phyloP scores from a whole-genome alignment of 495 filamentous ascomycete genomes.

The Podospora anserina region DNA sequence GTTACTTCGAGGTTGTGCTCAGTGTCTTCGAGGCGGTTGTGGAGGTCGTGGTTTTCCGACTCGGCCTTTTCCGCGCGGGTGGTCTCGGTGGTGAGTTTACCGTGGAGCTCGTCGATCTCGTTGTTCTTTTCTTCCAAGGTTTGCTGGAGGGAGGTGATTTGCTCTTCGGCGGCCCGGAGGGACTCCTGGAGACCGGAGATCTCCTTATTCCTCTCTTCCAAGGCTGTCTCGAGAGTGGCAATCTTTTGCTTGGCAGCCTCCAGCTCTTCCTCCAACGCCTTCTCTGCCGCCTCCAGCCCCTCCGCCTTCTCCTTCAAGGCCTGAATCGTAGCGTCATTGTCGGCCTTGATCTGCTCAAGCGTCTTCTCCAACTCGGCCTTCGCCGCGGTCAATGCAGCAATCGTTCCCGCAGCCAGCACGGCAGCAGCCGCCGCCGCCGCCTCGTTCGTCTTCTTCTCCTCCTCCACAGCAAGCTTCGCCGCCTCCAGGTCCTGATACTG shows the following conservation, averaged over 20 bases:
- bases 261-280: conserved; percentile 29
- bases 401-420: conserved; percentile 25
- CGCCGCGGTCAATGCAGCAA: conserved; percentile 24
- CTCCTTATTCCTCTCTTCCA: conserved; percentile 27
- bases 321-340: conserved; percentile 22
- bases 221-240: conserved; percentile 24
- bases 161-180: conserved; percentile 30
- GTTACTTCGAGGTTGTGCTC: conserved; percentile 24
- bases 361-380: conserved; percentile 29
- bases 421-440: conserved; percentile 32
- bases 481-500: conserved; percentile 22
- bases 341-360: conserved; percentile 21
- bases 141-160: conserved; percentile 30
- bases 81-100: conserved; percentile 27
- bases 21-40: conserved; percentile 29
- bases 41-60: conserved; percentile 30
- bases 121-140: conserved; percentile 32
- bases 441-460: conserved; percentile 27
- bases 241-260: conserved; percentile 28
- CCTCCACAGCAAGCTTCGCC: conserved; percentile 26
- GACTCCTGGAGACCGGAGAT: conserved; percentile 31
- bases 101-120: conserved; percentile 30
- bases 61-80: conserved; percentile 30
- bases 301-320: conserved; percentile 22
- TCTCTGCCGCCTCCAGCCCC: conserved; percentile 26